Base-by-base conservation (phyloP, 208 protist species). In the Crithidia acanthocephali region DNA sequence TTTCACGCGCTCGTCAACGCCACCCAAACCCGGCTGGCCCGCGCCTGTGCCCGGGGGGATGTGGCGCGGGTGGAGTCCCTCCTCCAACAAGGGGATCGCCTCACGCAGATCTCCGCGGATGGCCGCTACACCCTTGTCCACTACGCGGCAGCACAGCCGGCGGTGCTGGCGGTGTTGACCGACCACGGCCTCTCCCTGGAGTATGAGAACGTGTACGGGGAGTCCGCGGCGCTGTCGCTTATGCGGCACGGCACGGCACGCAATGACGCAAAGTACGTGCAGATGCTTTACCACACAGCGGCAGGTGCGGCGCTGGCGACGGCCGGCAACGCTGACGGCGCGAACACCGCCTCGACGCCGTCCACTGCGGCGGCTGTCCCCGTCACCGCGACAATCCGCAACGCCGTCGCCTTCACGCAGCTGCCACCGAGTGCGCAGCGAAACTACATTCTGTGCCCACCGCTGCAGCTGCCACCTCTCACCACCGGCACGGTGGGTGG, bases 71-170 rank as follows among this genome's bases (percentile, higher is more conserved):
- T 89, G 5, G 90, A 95, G 70, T 20, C 50, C 23, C 68, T 95
- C 22, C 80, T 95, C 35, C 73, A 84, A 50, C 77, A 81, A 2
- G 90, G 90, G 6, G 90, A 90, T 53, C 27, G 62, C 13, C 61
- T 90, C 28, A 63, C 67, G 33, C 68, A 83, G 58, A 68, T 96
- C 23, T 94, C 88, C 13, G 35, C 74, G 3, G 89, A 96, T 53
- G 92, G 92, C 2, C 87, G 84, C 22, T 96, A 96, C 76, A 94
- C 92, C 10, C 81, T 96, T 9, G 81, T 96, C 13, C 92, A 96
- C 76, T 94, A 94, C 79, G 85, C 88, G 22, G 88, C 78, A 0
- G 88, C 69, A 0, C 88, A 93, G n/a, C 87, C 87, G 6, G 65
- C 50, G 27, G 72, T 76, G 47, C 63, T 76, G 63, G 52, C 55